Evolutionary conservation across 75 land plant genomes (phyloP).

Genomic region (Chamaecyparis obtusa): DNA sequence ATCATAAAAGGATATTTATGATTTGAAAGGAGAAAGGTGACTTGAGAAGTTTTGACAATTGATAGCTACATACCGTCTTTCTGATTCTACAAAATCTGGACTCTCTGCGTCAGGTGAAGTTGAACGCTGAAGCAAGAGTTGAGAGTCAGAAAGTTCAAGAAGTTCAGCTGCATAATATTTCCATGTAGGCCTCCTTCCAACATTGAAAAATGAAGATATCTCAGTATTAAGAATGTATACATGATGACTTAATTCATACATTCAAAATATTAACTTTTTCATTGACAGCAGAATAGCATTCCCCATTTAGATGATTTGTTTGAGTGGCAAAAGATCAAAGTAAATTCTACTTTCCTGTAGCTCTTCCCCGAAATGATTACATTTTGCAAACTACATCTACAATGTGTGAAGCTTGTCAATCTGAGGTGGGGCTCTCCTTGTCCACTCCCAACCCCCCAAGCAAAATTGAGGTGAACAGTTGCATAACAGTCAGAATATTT

Average conservation of each 20-base stretch:
- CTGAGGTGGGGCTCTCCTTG: not conserved
- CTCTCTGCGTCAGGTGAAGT: slow-evolving; percentile 66
- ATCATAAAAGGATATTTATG: not conserved
- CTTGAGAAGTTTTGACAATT: not conserved
- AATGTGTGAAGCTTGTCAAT: not conserved
- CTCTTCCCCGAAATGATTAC: not conserved
- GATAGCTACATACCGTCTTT: slow-evolving; percentile 39
- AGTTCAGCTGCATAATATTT: slow-evolving; percentile 17
- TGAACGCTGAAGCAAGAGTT: slow-evolving; percentile 43
- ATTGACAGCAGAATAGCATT: not conserved
- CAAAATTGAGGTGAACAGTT: not conserved
- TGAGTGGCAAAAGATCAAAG: not conserved
- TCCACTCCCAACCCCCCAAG: not conserved
- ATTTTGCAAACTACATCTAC: not conserved
- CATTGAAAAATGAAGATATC: not conserved
- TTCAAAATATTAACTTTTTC: not conserved
- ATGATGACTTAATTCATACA: not conserved
- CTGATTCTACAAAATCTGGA: slow-evolving; percentile 54
- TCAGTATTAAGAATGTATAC: not conserved
- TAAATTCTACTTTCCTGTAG: not conserved
- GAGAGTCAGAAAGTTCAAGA: slow-evolving; percentile 46
- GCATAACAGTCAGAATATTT: not conserved
- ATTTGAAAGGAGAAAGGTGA: not conserved
- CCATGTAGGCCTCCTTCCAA: slow-evolving; percentile 12
- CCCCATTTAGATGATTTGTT: not conserved